Evolutionary conservation across 495 filamentous ascomycete species (phyloP).

Genomic region (Cairneyella variabilis): DNA sequence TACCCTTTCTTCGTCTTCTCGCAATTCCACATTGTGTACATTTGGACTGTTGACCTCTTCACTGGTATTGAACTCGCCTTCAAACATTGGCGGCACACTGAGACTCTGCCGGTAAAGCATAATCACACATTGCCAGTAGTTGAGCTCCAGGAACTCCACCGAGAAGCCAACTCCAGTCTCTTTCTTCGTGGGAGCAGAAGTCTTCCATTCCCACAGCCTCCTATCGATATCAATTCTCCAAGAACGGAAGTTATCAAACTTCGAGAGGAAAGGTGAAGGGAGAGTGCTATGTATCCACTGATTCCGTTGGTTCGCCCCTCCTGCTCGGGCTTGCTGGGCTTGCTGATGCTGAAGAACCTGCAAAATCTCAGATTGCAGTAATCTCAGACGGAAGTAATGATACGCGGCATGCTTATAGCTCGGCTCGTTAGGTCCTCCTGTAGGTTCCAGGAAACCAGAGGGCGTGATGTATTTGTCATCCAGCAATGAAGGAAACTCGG

Average conservation of each 20-base stretch:
- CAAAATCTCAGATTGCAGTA: constrained; percentile 92
- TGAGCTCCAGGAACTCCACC: constrained; percentile 82
- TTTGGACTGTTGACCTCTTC: constrained; percentile 61
- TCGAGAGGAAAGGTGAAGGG: constrained; percentile 77
- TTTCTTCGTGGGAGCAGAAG: constrained; percentile 66
- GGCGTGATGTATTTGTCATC: constrained; percentile 90
- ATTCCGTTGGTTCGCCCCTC: constrained; percentile 56
- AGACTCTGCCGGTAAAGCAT: constrained; percentile 93
- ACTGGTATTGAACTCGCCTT: constrained; percentile 69
- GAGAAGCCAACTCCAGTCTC: constrained; percentile 86
- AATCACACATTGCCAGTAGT: constrained; percentile 98
- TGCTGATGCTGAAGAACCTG: constrained; percentile 92
- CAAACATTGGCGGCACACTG: constrained; percentile 78
- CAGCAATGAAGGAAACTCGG: constrained; percentile 82
- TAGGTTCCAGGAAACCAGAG: constrained; percentile 61
- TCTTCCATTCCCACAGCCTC: constrained; percentile 82
- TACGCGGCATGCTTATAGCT: constrained; percentile 87
- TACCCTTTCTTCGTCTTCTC: constrained; percentile 84
- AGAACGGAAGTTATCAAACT: constrained; percentile 78
- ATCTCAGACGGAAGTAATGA: constrained; percentile 88
- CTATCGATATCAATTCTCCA: constrained; percentile 89
- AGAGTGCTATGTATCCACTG: constrained; percentile 74
- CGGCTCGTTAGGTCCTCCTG: constrained; percentile 43
- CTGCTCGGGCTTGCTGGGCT: constrained; percentile 55
- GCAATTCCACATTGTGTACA: constrained; percentile 49